Base-by-base conservation (phyloP, 2,329 filamentous ascomycete species). In the Xylariaceae sp. region DNA sequence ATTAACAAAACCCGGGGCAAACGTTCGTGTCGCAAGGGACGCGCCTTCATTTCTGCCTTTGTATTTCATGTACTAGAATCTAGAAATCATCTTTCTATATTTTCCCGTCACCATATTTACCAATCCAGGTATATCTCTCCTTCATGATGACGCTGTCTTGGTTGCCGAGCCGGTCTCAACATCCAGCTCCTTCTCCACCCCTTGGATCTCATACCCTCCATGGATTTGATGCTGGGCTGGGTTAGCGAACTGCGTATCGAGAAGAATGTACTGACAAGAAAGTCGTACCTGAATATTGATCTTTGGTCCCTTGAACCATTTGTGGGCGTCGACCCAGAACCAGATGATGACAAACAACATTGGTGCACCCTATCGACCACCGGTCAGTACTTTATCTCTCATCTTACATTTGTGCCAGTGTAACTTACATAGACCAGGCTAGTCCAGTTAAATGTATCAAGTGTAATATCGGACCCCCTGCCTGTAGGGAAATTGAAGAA, bases 281-380 rank as follows among this genome's bases (percentile, higher is more conserved):
- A 7, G 7, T 10, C 50, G 42, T 53, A 62, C 60, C 47, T 80
- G 75, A 21, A 86, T 68, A 56, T 86, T 86, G 49, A 86, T 77
- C 67, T 80, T 84, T 0, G 83, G 83, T 0, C 83, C 83, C 56
- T 79, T 83, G 64, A 86, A 87, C 83, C 83, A 86, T 57, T 78
- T 82, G 39, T 71, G 71, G 8, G 83, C 83, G 53, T 76, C 74
- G 4, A 86, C 65, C 33, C 78, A 66, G 72, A 81, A 87, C 80
- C 82, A 86, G 12, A 82, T 63, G 3, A 73, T 65, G 4, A 80
- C 70, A 3, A 73, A 59, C 4, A 79, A 47, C 81, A 85, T 85
- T 0, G 80, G 77, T 3, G 68, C 81, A 5, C 81, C 82, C 63
- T 83, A 52, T 2, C 33, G 16, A 5, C 19, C 22, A 27, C 7